A percentile compares a stretch with the other conserved stretches of the same genome.
Evolutionary conservation across 2,329 filamentous ascomycete species (phyloP).

Genomic region (Bertia moriformis): DNA sequence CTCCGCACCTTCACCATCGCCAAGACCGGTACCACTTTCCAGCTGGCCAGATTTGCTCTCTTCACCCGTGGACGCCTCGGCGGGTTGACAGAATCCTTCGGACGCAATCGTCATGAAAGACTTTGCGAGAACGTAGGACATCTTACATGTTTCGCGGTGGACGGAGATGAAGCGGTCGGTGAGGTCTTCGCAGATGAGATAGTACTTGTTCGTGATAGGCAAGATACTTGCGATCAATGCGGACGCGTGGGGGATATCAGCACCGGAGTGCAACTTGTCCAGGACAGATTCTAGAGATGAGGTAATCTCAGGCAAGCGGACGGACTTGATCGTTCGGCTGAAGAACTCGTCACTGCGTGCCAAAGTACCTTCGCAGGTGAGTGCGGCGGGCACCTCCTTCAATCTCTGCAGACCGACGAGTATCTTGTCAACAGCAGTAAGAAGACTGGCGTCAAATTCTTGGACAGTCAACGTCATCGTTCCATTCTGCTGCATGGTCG

Average conservation of each 20-base stretch:
- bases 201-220: conserved; percentile 66
- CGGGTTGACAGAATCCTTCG: conserved; percentile 82
- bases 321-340: conserved; percentile 30
- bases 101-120: conserved; percentile 66
- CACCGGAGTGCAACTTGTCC: conserved; percentile 13
- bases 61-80: conserved; percentile 64
- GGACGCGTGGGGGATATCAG: conserved; percentile 20
- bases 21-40: conserved; percentile 77
- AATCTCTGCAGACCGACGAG: neutral
- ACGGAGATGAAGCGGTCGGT: conserved; percentile 44
- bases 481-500: conserved; percentile 2
- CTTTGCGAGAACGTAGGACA: conserved; percentile 62
- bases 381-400: neutral
- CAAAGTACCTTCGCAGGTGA: neutral
- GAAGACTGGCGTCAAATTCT: neutral
- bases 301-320: conserved; percentile 44
- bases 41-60: conserved; percentile 60
- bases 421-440: neutral
- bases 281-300: conserved; percentile 22
- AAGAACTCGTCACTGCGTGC: conserved; percentile 1
- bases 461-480: conserved; percentile 8
- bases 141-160: conserved; percentile 58
- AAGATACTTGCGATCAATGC: conserved; percentile 45
- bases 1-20: conserved; percentile 86
- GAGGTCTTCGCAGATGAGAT: conserved; percentile 39